Base-by-base conservation (phyloP, 164 flowering plant genomes). In the Nelumbo lutea region DNA sequence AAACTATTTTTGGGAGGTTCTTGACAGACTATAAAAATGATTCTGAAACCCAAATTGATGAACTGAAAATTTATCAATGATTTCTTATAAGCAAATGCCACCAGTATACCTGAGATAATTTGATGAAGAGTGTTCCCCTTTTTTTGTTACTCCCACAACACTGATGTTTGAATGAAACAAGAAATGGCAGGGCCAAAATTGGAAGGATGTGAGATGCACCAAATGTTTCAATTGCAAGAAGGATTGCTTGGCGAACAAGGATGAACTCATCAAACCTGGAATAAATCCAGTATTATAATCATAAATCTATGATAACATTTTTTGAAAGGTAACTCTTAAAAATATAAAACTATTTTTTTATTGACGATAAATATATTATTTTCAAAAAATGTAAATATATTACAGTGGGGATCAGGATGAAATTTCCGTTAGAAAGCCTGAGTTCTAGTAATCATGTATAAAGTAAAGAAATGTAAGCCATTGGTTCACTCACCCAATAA, bases 221-320 rank as follows among this genome's bases (percentile, higher is more conserved):
- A 81, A 90, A 96, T 52, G 98, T 93, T 4, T 93, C 99, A 38
- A 93, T 85, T n/a, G 89, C 72, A 10, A 93, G 90, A 72, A 96
- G 89, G 73, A 86, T 70, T 42, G 95, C 98, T 83, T 93, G 98
- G 47, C 90, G 91, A 69, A 86, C 62, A 59, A 93, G 86, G 71
- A 84, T 71, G 72, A 96, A 93, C 64, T 96, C 98, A 69, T 93
- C 98, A 79, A 93, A 96, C 82, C 98, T 95, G 86, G 56, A 72
- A 76, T 50, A 47, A 64, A 62, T 15, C n/a, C 14, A 41, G 43
- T 55, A 6, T 60, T 15, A 67, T 65, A 53, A 59, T 61, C 53
- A 66, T 47, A 44, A 9, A 58, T 48, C 62, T 60, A 9, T n/a
- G 4, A 41, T 44, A 2, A 27, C 27, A 27, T 27, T 27, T 27